Evolutionary conservation across 108 stramenopile genomes (phyloP).

Genomic region (Phaeodactylum tricornutum): DNA sequence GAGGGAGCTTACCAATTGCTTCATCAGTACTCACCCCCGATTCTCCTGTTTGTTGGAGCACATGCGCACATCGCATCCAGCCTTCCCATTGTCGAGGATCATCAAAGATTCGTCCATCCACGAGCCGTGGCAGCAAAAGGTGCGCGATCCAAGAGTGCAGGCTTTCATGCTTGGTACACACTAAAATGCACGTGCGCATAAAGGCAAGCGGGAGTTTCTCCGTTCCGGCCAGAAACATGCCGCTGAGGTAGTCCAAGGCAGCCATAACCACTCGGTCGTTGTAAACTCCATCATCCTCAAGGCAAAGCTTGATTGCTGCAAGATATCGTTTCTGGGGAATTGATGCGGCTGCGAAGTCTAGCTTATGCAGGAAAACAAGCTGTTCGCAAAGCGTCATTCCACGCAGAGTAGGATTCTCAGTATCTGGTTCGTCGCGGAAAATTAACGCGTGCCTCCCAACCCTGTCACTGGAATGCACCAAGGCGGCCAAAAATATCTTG

Average conservation of each 20-base stretch:
- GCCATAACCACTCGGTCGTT: slow-evolving; percentile 67
- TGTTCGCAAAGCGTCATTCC: slow-evolving; percentile 83
- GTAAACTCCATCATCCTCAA: slow-evolving; percentile 71
- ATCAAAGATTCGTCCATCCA: slow-evolving; percentile 74
- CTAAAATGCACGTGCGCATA: slow-evolving; percentile 84
- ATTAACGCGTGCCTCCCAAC: slow-evolving; percentile 57
- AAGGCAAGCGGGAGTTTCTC: slow-evolving; percentile 73
- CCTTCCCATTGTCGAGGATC: slow-evolving; percentile 80
- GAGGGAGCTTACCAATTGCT: slow-evolving; percentile 59
- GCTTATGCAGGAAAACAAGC: slow-evolving; percentile 68
- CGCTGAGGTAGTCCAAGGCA: slow-evolving; percentile 74
- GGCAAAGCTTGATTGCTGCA: slow-evolving; percentile 58
- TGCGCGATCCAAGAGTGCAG: slow-evolving; percentile 80
- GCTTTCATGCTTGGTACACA: slow-evolving; percentile 81
- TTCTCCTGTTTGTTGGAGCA: slow-evolving; percentile 62
- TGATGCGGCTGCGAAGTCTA: slow-evolving; percentile 64
- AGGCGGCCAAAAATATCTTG: slow-evolving; percentile 52
- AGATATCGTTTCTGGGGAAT: slow-evolving; percentile 78
- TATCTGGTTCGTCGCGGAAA: slow-evolving; percentile 72
- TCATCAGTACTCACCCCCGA: slow-evolving; percentile 53
- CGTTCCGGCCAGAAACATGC: slow-evolving; percentile 45
- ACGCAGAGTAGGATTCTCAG: slow-evolving; percentile 39
- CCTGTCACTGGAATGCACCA: slow-evolving; percentile 62
- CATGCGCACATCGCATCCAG: slow-evolving; percentile 86
- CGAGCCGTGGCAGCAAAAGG: slow-evolving; percentile 63